A percentile compares a stretch with the other conserved stretches of the same genome.
Evolutionary conservation across 352 stramenopile genomes (phyloP).

Genomic region (Globisporangium mamillatum): DNA sequence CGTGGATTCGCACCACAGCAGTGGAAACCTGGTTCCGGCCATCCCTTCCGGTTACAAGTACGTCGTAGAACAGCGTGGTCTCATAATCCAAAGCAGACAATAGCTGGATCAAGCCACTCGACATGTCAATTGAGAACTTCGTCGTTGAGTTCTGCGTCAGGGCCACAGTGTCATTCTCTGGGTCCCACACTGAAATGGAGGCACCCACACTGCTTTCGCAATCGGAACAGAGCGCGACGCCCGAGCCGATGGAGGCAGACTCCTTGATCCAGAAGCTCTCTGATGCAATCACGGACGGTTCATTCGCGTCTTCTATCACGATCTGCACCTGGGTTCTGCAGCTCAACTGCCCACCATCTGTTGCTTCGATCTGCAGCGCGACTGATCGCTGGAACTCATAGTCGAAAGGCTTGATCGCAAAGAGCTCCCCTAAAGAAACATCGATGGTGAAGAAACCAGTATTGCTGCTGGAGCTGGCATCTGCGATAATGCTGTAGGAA

Average conservation of each 20-base stretch:
- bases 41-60: constrained; percentile 5
- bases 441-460: constrained; percentile 4
- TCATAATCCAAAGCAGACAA: neutral
- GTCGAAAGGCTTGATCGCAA: constrained; percentile 1
- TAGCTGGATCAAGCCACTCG: constrained; percentile 4
- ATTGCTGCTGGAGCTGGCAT: neutral
- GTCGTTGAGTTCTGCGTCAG: constrained; percentile 25
- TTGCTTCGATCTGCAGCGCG: neutral
- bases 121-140: constrained; percentile 28
- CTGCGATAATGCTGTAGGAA: constrained; percentile 1
- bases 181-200: constrained; percentile 43
- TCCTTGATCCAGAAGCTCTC: constrained; percentile 43
- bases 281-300: constrained; percentile 32
- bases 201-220: constrained; percentile 19
- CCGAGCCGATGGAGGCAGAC: constrained; percentile 18
- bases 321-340: neutral
- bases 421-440: neutral
- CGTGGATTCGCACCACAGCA: constrained; percentile 28
- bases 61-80: constrained; percentile 8
- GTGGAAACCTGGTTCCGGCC: neutral
- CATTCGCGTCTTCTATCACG: constrained; percentile 27
- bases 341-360: neutral
- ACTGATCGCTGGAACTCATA: constrained; percentile 4
- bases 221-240: constrained; percentile 14
- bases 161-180: constrained; percentile 51